These are phyloP conservation scores for Phoma herbarum DNA, from an alignment of 2,329 filamentous ascomycete genomes.

Conservation along the genomic window DNA sequence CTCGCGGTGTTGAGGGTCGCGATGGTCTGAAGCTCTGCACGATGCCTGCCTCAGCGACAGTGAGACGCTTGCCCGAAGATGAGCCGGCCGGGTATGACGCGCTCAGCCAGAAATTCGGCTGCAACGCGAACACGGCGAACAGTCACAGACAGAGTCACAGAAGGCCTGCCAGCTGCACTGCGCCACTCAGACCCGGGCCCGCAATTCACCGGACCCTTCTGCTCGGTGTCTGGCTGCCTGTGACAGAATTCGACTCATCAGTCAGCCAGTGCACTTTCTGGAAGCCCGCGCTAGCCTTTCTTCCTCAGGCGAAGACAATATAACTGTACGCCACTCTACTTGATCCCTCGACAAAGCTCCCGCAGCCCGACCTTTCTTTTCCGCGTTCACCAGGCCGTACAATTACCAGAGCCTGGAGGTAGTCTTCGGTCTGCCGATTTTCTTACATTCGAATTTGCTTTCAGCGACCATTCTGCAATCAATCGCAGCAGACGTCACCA, in stretches of 20 bases:
- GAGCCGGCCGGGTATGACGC: constrained; percentile 38
- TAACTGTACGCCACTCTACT: constrained; percentile 34
- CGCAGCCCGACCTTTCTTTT: constrained; percentile 19
- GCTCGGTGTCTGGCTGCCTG: constrained; percentile 20
- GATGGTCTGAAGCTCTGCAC: constrained; percentile 24
- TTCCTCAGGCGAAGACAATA: constrained; percentile 8
- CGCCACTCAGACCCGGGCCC: constrained; percentile 18
- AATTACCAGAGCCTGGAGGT: constrained; percentile 39
- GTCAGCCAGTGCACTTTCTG: constrained; percentile 11
- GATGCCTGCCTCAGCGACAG: constrained; percentile 15
- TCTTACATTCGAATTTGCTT: background rate
- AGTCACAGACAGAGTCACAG: constrained; percentile 10
- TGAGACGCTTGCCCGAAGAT: constrained; percentile 12
- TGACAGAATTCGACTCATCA: constrained; percentile 25
- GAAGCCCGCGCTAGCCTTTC: constrained; percentile 15
- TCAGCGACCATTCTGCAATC: constrained; percentile 4
- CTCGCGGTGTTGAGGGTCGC: constrained; percentile 23
- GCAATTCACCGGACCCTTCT: constrained; percentile 9
- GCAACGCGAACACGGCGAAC: constrained; percentile 13
- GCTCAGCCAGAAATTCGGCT: constrained; percentile 29
- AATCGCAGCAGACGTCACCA: constrained; percentile 7
- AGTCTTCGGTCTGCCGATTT: background rate
- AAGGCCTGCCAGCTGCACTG: constrained; percentile 16
- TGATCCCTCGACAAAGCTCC: constrained; percentile 12
- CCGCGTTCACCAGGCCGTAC: constrained; percentile 42